phyloP scores from a whole-genome alignment of 2,329 filamentous ascomycete genomes.

The Plenodomus lindquistii region DNA sequence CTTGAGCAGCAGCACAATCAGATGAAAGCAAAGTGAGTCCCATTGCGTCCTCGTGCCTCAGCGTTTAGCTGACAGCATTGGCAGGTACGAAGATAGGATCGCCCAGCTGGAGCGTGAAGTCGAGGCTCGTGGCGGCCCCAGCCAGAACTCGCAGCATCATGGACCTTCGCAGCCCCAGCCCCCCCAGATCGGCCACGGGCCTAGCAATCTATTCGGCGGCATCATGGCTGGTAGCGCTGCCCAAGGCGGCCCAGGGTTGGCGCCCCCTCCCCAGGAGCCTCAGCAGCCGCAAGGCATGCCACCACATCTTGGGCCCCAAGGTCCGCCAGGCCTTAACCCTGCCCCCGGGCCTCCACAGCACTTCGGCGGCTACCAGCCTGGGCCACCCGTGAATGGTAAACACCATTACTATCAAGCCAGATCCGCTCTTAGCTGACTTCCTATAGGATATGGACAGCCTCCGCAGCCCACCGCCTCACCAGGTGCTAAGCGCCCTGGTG shows the following conservation, averaged over 20 bases:
- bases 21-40: conserved; percentile 84
- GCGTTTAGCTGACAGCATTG: conserved; percentile 11
- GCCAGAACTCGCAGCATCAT: conserved; percentile 73
- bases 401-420: conserved; percentile 13
- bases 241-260: conserved; percentile 82
- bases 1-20: conserved; percentile 88
- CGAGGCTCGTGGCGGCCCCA: conserved; percentile 68
- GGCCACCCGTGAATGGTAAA: conserved; percentile 65
- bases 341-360: conserved; percentile 65
- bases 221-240: conserved; percentile 90
- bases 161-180: conserved; percentile 84
- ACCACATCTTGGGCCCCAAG: conserved; percentile 72
- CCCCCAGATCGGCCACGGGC: conserved; percentile 81
- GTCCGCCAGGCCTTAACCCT: conserved; percentile 67
- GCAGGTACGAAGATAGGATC: conserved; percentile 95
- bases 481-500: conserved; percentile 73
- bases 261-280: conserved; percentile 66
- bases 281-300: conserved; percentile 62
- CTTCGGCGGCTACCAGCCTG: conserved; percentile 71
- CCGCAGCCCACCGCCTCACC: conserved; percentile 86
- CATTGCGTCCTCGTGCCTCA: neutral
- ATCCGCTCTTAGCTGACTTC: conserved; percentile 10
- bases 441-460: conserved; percentile 75
- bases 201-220: conserved; percentile 87
- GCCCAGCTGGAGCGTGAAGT: conserved; percentile 84